Evolutionary conservation across 768 basidiomycete species (phyloP).

Genomic region (Neoboletus brunneissimus): DNA sequence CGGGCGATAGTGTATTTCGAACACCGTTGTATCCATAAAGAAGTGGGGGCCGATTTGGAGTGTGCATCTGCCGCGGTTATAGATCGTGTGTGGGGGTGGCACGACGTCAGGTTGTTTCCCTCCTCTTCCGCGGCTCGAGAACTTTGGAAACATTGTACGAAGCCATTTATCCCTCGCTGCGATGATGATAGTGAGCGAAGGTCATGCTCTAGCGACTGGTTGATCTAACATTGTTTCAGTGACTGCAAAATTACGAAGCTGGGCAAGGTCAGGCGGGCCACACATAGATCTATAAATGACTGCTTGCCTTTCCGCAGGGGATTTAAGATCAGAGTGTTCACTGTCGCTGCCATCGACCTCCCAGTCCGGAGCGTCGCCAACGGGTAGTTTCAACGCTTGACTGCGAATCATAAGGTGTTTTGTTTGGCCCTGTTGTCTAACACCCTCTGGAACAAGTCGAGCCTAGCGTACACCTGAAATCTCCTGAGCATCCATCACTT

Average conservation of each 20-base stretch:
- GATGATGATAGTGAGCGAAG: conserved; percentile 14
- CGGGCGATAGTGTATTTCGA: conserved; percentile 68
- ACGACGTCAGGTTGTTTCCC: conserved; percentile 51
- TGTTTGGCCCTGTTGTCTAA: conserved; percentile 29
- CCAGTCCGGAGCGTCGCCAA: conserved; percentile 58
- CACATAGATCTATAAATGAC: neutral
- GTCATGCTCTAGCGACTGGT: conserved; percentile 10
- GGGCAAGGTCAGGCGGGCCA: conserved; percentile 7
- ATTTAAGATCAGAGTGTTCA: conserved; percentile 40
- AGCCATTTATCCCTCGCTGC: conserved; percentile 74
- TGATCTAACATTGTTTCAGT: conserved; percentile 59
- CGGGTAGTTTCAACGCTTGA: conserved; percentile 44
- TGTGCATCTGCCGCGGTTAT: conserved; percentile 63
- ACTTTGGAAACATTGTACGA: conserved; percentile 61
- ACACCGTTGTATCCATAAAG: conserved; percentile 65
- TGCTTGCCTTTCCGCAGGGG: conserved; percentile 55
- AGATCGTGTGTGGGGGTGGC: conserved; percentile 66
- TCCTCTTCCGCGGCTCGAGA: conserved; percentile 62
- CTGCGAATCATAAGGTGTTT: conserved; percentile 25
- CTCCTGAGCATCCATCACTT: neutral
- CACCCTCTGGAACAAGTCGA: neutral
- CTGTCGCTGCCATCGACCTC: conserved; percentile 49
- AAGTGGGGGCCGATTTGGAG: conserved; percentile 74
- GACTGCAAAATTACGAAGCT: conserved; percentile 67
- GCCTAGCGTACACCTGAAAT: neutral